These are phyloP conservation scores for Podaxis sp. DNA, from an alignment of 768 basidiomycete genomes.

Conservation along the genomic window DNA sequence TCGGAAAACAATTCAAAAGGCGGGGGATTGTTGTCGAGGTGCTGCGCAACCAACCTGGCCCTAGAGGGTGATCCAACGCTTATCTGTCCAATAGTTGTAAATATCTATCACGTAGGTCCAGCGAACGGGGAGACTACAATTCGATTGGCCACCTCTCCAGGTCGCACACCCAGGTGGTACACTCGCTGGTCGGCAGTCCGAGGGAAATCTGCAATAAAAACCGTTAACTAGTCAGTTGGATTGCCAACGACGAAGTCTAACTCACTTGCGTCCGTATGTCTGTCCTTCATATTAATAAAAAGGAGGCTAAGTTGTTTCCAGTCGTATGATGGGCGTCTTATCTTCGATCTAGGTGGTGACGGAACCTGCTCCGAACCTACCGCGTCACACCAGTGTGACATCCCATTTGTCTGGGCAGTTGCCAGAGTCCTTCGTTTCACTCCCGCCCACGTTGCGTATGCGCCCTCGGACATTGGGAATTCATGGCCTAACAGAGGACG, in stretches of 20 bases:
- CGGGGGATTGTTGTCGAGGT: slow-evolving; percentile 57
- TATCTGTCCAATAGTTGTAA: slow-evolving; percentile 39
- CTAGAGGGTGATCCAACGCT: slow-evolving; percentile 77
- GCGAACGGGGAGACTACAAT: slow-evolving; percentile 46
- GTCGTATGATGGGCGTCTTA: neutral
- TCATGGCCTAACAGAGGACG: no score
- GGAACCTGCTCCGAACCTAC: neutral
- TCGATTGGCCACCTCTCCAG: slow-evolving; percentile 80
- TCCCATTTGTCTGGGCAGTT: neutral
- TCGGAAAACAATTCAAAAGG: slow-evolving; percentile 69
- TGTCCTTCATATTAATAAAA: slow-evolving; percentile 52
- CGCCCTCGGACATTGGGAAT: no score
- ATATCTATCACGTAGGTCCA: neutral
- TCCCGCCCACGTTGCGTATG: no score
- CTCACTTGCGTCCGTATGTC: slow-evolving; percentile 67
- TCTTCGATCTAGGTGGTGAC: neutral
- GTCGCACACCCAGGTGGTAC: slow-evolving; percentile 74
- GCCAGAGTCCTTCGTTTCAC: no score
- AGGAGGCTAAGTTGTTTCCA: neutral
- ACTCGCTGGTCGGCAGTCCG: slow-evolving; percentile 71
- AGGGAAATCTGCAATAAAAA: slow-evolving; percentile 63
- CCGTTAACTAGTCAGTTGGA: neutral
- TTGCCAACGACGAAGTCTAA: slow-evolving; percentile 15
- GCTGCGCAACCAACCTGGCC: slow-evolving; percentile 56
- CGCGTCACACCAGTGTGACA: slow-evolving; percentile 7